Conservation (phyloP, 129 eudicot genomes). For the Lactuca saligna region DNA sequence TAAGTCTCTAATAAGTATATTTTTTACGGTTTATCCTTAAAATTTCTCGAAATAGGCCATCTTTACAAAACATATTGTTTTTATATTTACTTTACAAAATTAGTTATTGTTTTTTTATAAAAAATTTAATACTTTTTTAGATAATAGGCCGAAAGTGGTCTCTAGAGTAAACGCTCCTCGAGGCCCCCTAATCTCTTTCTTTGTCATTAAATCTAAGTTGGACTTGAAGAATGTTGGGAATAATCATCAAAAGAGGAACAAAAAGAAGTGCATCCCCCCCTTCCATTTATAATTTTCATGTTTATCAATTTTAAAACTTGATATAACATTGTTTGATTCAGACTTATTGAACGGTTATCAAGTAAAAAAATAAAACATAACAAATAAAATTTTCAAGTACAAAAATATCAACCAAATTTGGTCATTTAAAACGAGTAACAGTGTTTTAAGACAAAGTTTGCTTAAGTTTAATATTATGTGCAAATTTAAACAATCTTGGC, state of each 20-base stretch:
- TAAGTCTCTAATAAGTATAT: no score
- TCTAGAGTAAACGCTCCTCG: slow-evolving; percentile 40
- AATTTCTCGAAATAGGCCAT: no score
- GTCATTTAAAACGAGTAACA: not conserved
- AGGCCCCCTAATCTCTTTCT: slow-evolving; percentile 37
- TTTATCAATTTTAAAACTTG: not conserved
- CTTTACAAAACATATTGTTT: not conserved
- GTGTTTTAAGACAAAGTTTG: not conserved
- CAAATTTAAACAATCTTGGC: no score
- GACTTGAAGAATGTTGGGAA: slow-evolving; percentile 36
- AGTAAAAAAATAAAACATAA: not conserved
- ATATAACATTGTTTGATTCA: slow-evolving; percentile 8
- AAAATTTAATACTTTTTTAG: slow-evolving; percentile 20
- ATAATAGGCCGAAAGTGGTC: slow-evolving; percentile 37
- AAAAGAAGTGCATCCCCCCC: slow-evolving; percentile 35
- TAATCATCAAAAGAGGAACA: slow-evolving; percentile 29
- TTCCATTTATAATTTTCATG: not conserved
- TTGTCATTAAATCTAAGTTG: slow-evolving; percentile 38
- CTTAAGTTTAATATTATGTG: no score
- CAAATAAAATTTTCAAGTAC: not conserved
- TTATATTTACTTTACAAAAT: not conserved
- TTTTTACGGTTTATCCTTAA: not conserved
- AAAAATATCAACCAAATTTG: not conserved
- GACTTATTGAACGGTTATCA: not conserved
- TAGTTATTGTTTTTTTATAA: not conserved